phyloP scores from a whole-genome alignment of 2,329 filamentous ascomycete species.

The Nemania abortiva region DNA sequence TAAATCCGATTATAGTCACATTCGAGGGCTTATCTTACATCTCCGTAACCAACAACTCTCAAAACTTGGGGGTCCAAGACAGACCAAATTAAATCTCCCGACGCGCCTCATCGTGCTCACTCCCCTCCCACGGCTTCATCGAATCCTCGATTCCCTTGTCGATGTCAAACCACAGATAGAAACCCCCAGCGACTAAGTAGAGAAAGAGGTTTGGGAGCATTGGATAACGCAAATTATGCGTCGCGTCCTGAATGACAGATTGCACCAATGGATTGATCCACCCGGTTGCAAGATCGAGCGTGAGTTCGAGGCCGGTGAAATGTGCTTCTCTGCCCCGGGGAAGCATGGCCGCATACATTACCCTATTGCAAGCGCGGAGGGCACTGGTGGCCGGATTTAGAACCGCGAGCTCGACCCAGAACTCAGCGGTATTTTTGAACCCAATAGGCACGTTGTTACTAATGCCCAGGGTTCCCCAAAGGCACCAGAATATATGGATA shows the following conservation, averaged over 20 bases:
- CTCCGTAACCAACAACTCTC: no score
- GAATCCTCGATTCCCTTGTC: slow-evolving; percentile 39
- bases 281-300: slow-evolving; percentile 32
- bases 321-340: slow-evolving; percentile 35
- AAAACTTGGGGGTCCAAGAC: no score
- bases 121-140: slow-evolving; percentile 31
- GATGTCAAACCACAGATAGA: slow-evolving; percentile 37
- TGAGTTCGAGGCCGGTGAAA: slow-evolving; percentile 36
- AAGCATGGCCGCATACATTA: slow-evolving; percentile 37
- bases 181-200: slow-evolving; percentile 24
- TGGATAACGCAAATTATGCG: slow-evolving; percentile 39
- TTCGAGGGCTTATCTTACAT: no score
- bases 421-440: slow-evolving; percentile 34
- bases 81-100: no score
- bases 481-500: slow-evolving; percentile 27
- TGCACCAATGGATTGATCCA: slow-evolving; percentile 38
- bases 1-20: no score
- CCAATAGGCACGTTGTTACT: slow-evolving; percentile 31
- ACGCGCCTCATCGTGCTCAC: background rate
- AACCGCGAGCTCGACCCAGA: slow-evolving; percentile 36
- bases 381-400: slow-evolving; percentile 35
- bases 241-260: slow-evolving; percentile 36
- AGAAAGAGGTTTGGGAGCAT: slow-evolving; percentile 37
- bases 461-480: slow-evolving; percentile 37
- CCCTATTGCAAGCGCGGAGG: slow-evolving; percentile 34